Evolutionary conservation across 306 rosid genomes (phyloP).

Genomic region (Gynostemma pentaphyllum): DNA sequence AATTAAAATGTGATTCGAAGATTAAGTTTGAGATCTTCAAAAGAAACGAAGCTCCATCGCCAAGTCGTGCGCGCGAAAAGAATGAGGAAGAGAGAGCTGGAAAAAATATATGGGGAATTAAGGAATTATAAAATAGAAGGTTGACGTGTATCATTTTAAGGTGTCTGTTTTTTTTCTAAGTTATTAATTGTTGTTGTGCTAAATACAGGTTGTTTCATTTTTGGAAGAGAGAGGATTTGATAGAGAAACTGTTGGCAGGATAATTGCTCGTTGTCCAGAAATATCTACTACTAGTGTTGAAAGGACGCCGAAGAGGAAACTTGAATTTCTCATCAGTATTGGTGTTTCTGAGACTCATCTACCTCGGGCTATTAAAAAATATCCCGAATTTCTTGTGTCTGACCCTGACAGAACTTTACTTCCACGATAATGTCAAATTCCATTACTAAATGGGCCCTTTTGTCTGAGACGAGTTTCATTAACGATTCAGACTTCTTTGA

Average conservation of each 20-base stretch:
- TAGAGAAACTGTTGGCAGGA: constrained; percentile 42
- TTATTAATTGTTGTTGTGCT: constrained; percentile 7
- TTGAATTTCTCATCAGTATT: constrained; percentile 49
- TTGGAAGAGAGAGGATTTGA: constrained; percentile 61
- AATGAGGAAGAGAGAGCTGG: too few species aligned
- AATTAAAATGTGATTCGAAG: too few species aligned
- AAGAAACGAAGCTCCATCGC: too few species aligned
- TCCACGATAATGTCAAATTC: constrained; percentile 46
- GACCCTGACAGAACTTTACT: constrained; percentile 51
- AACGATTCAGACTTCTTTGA: constrained; percentile 48
- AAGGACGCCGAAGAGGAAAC: constrained; percentile 52
- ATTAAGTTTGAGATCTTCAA: too few species aligned
- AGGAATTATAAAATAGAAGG: too few species aligned
- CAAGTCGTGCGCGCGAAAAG: too few species aligned
- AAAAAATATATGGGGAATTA: too few species aligned
- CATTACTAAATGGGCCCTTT: constrained; percentile 32
- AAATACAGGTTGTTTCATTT: constrained; percentile 49
- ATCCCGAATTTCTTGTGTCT: constrained; percentile 71
- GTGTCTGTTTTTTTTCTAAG: neutral
- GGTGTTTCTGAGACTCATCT: constrained; percentile 41
- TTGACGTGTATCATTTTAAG: too few species aligned
- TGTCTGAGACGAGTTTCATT: constrained; percentile 27
- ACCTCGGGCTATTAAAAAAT: constrained; percentile 65
- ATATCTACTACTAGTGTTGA: constrained; percentile 56
- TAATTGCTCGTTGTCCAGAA: constrained; percentile 76